phyloP scores from a whole-genome alignment of 2,329 filamentous ascomycete genomes.

The Calonectria pseudoturangicola region DNA sequence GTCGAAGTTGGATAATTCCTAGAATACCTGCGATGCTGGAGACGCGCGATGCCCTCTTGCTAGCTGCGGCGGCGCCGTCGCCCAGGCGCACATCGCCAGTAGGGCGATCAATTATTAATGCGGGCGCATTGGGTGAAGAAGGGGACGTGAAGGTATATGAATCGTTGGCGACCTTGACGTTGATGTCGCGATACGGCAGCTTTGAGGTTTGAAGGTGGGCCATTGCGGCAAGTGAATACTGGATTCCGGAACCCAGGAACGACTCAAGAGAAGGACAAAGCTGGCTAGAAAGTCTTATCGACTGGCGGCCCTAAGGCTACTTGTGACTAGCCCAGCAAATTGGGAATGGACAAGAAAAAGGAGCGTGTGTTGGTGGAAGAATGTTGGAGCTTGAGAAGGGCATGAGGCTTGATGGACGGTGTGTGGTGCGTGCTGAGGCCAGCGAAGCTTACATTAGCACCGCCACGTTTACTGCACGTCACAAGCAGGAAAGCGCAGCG shows the following conservation, averaged over 20 bases:
- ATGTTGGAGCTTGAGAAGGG: slow-evolving; percentile 45
- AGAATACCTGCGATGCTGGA: slow-evolving; percentile 97
- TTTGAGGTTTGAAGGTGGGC: slow-evolving; percentile 60
- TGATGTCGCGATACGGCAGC: slow-evolving; percentile 94
- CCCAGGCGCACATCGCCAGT: slow-evolving; percentile 92
- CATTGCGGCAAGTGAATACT: slow-evolving; percentile 55
- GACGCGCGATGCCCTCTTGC: slow-evolving; percentile 82
- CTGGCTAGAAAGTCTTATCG: slow-evolving; percentile 17
- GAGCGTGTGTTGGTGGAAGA: slow-evolving; percentile 51
- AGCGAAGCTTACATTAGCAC: slow-evolving; percentile 55
- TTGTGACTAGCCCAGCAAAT: slow-evolving; percentile 25
- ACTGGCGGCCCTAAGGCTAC: slow-evolving; percentile 22
- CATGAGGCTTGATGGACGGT: slow-evolving; percentile 41
- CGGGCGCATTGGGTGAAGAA: slow-evolving; percentile 91
- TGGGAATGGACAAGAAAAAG: slow-evolving; percentile 44
- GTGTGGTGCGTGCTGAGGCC: slow-evolving; percentile 50
- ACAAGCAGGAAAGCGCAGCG: slow-evolving; percentile 20
- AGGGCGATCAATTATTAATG: slow-evolving; percentile 91
- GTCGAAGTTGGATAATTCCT: slow-evolving; percentile 92
- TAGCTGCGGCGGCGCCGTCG: slow-evolving; percentile 84
- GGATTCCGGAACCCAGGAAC: slow-evolving; percentile 43
- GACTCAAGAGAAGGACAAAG: slow-evolving; percentile 32
- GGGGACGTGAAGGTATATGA: slow-evolving; percentile 98
- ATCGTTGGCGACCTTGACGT: slow-evolving; percentile 92
- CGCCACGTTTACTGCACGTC: slow-evolving; percentile 50